These are phyloP conservation scores for Mesembryanthemum crystallinum DNA, from an alignment of 148 eudicot genomes.

Conservation along the genomic window DNA sequence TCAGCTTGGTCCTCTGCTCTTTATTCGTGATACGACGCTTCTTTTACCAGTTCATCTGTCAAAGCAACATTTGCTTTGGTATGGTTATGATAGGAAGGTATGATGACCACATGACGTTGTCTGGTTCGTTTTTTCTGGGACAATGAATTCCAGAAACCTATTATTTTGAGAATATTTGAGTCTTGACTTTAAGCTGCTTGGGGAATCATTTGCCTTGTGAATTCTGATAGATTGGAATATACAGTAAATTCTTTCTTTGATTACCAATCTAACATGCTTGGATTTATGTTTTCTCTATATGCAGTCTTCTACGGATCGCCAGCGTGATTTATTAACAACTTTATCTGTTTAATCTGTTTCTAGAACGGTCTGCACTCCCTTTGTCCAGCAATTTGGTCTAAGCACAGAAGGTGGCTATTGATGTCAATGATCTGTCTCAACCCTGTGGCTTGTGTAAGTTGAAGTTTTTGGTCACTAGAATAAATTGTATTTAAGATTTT, in stretches of 20 bases:
- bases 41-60: slow-evolving; percentile 92
- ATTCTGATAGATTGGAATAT: not conserved
- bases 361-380: slow-evolving; percentile 92
- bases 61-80: slow-evolving; percentile 95
- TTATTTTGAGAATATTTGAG: not conserved
- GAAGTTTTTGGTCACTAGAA: not conserved
- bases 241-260: not conserved
- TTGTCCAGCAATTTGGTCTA: slow-evolving; percentile 98
- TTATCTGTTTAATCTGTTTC: slow-evolving; percentile 20
- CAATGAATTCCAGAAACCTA: not conserved
- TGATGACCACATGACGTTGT: slow-evolving; percentile 5
- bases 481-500: not conserved
- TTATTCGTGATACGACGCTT: slow-evolving; percentile 89
- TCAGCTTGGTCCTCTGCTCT: slow-evolving; percentile 95
- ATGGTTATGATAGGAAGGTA: slow-evolving; percentile 98
- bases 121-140: too few relatives aligned
- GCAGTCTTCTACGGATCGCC: not conserved
- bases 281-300: slow-evolving; percentile 2
- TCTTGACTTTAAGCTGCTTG: not conserved
- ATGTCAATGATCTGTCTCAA: slow-evolving; percentile 98
- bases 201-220: not conserved
- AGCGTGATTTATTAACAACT: not conserved
- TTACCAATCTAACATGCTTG: not conserved
- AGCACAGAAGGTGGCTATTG: slow-evolving; percentile 95
- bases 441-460: slow-evolving; percentile 91